A percentile compares a stretch with the other conserved stretches of the same genome.
Conservation (phyloP, 176 grass and related monocot genomes). For the Triticum dicoccoides region DNA sequence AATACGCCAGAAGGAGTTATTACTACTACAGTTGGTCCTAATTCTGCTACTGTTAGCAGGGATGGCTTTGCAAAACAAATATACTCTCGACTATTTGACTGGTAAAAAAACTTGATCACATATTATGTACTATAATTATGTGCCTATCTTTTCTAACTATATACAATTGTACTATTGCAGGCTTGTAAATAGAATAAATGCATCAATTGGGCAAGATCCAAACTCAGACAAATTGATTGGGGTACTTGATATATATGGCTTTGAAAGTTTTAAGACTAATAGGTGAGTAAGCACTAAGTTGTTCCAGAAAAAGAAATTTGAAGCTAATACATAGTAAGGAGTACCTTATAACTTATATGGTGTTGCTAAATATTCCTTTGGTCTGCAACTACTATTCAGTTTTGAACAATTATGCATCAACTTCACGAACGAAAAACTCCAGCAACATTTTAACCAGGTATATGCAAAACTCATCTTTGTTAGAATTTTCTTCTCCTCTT, state of each 20-base stretch:
- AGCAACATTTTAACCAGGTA: slow-evolving; percentile 99
- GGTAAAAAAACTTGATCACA: slow-evolving; percentile 44
- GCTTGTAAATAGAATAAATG: slow-evolving; percentile 95
- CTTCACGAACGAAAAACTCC: slow-evolving; percentile 97
- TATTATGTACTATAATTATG: slow-evolving; percentile 28
- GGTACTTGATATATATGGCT: slow-evolving; percentile 99
- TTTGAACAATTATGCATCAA: slow-evolving; percentile 99
- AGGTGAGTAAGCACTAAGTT: slow-evolving; percentile 56
- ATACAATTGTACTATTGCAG: slow-evolving; percentile 40
- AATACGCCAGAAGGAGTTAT: slow-evolving; percentile 95
- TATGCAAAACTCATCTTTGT: not conserved
- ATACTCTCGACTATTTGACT: slow-evolving; percentile 93
- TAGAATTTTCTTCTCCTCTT: slow-evolving; percentile 13
- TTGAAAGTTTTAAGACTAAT: slow-evolving; percentile 98
- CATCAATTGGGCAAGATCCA: slow-evolving; percentile 88
- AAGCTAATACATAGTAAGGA: slow-evolving; percentile 2
- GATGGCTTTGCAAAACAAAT: slow-evolving; percentile 90
- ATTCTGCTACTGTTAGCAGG: slow-evolving; percentile 78
- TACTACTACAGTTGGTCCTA: slow-evolving; percentile 82
- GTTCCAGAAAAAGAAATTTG: slow-evolving; percentile 19
- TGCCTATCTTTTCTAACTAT: slow-evolving; percentile 35
- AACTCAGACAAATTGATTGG: slow-evolving; percentile 81
- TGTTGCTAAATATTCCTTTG: slow-evolving; percentile 24
- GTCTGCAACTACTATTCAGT: slow-evolving; percentile 46
- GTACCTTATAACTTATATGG: not conserved